These are phyloP conservation scores for Cryphonectria naterciae DNA, from an alignment of 2,329 filamentous ascomycete genomes.

Conservation along the genomic window DNA sequence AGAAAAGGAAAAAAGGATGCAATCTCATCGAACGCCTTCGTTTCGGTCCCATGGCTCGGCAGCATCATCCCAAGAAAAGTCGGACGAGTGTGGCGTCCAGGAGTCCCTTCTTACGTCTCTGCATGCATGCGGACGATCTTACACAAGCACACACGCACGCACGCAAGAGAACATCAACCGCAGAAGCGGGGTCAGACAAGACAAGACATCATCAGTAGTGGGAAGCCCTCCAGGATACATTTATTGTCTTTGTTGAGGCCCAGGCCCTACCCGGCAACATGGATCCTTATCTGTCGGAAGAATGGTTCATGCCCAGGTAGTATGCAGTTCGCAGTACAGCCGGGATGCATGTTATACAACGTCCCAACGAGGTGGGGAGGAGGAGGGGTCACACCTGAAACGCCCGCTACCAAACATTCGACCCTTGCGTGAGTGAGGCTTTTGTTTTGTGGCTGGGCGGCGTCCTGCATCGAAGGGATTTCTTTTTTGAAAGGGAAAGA, in stretches of 20 bases:
- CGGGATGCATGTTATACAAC: background rate
- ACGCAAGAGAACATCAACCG: background rate
- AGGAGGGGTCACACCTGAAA: background rate
- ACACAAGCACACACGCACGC: no score
- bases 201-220: background rate
- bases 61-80: background rate
- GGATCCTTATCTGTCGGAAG: background rate
- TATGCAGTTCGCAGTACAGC: background rate
- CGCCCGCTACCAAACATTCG: background rate
- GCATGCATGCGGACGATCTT: background rate
- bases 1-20: background rate
- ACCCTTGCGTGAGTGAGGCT: background rate
- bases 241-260: background rate
- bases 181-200: background rate
- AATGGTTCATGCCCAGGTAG: slow-evolving; percentile 5
- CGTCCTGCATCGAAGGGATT: background rate
- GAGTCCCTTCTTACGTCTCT: background rate
- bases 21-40: background rate
- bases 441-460: slow-evolving; percentile 1
- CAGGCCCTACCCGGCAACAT: background rate
- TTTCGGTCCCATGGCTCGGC: background rate
- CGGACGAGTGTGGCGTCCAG: background rate
- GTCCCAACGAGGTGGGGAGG: background rate
- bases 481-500: background rate
- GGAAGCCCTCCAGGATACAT: background rate